Percentiles rank a stretch among this genome's conserved stretches.
Evolutionary conservation across 257 asterid species (phyloP).

Genomic region (Prunella vulgaris): DNA sequence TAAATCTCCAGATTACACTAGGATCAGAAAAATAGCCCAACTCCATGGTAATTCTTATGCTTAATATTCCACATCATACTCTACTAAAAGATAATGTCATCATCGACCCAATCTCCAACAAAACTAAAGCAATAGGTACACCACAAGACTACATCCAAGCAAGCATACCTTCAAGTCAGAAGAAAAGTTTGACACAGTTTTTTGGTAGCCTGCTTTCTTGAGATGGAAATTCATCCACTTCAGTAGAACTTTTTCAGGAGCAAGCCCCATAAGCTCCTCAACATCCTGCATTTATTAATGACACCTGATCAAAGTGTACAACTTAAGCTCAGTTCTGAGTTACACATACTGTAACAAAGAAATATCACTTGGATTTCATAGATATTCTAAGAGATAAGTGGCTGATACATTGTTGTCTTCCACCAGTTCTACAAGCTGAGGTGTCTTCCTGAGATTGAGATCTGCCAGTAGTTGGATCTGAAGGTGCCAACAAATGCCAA

Average conservation of each 20-base stretch:
- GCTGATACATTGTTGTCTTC: slow-evolving; percentile 78
- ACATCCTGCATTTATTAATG: slow-evolving; percentile 64
- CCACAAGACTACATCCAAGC: slow-evolving; percentile 9
- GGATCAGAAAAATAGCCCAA: background rate
- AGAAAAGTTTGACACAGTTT: slow-evolving; percentile 78
- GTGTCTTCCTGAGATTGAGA: slow-evolving; percentile 97
- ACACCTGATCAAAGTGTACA: slow-evolving; percentile 31
- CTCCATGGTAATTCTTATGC: slow-evolving; percentile 2
- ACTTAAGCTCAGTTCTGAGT: slow-evolving; percentile 20
- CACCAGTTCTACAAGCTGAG: slow-evolving; percentile 92
- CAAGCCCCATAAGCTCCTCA: slow-evolving; percentile 95
- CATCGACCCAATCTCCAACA: slow-evolving; percentile 14
- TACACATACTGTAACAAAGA: slow-evolving; percentile 5
- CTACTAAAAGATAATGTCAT: background rate
- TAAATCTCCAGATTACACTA: background rate
- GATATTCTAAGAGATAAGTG: slow-evolving; percentile 16
- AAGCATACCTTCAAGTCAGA: slow-evolving; percentile 78
- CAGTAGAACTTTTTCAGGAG: slow-evolving; percentile 89
- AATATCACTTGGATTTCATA: background rate
- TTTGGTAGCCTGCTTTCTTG: slow-evolving; percentile 83
- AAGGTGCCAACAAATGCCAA: slow-evolving; percentile 26
- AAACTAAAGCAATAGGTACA: slow-evolving; percentile 5
- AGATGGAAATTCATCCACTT: slow-evolving; percentile 99
- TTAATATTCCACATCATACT: background rate
- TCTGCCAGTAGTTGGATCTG: slow-evolving; percentile 97